Evolutionary conservation across 305 asterid genomes (phyloP).

Genomic region (Fraxinus ornus): DNA sequence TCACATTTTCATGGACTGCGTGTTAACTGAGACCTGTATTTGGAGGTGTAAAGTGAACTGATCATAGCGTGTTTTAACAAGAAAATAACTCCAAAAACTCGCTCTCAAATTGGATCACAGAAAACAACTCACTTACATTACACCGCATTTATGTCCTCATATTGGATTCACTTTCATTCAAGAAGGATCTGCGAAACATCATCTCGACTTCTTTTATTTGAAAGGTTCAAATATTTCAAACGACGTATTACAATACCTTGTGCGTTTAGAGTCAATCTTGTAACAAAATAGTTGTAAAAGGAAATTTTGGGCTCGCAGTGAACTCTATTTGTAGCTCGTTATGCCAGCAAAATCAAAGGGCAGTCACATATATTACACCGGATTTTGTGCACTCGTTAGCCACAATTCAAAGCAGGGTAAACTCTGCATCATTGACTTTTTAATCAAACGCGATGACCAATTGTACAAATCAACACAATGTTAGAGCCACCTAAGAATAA

Average conservation of each 20-base stretch:
- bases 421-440: background rate
- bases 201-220: too few relatives aligned
- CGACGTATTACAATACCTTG: background rate
- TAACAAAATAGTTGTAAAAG: background rate
- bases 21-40: background rate
- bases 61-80: background rate
- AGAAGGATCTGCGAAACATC: too few relatives aligned
- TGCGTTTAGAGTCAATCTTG: background rate
- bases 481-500: background rate
- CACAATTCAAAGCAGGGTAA: constrained; percentile 29
- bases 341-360: constrained; percentile 9
- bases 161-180: too few relatives aligned
- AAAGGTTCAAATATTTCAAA: background rate
- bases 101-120: constrained; percentile 28
- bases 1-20: background rate
- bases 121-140: background rate
- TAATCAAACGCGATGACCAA: background rate
- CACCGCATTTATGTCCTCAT: background rate
- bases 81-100: too few relatives aligned
- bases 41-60: background rate
- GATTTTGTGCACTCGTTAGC: background rate
- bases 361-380: background rate
- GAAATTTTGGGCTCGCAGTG: background rate
- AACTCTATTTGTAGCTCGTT: too few relatives aligned
- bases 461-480: background rate